Conservation (phyloP, 2,329 filamentous ascomycete species). For the Simplicillium sp. region DNA sequence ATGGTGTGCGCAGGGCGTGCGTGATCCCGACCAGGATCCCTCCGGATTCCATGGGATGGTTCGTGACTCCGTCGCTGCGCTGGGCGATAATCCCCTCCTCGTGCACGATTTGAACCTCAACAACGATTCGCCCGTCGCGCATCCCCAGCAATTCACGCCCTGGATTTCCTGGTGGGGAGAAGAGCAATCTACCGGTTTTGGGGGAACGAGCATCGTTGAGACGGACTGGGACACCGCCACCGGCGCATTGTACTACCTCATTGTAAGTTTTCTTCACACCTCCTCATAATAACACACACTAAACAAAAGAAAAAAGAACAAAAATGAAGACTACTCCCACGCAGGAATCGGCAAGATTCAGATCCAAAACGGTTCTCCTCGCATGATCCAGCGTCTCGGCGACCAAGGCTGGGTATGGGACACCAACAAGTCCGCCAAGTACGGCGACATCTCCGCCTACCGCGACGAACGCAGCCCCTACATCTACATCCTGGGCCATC, state of each 20-base stretch:
- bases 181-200: constrained; percentile 22
- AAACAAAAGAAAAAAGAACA: not conserved
- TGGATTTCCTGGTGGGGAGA: constrained; percentile 26
- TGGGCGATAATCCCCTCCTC: constrained; percentile 23
- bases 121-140: constrained; percentile 13
- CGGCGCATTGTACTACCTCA: constrained; percentile 24
- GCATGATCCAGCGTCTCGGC: constrained; percentile 19
- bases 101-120: constrained; percentile 26
- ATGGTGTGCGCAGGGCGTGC: constrained; percentile 24
- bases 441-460: constrained; percentile 27
- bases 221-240: constrained; percentile 15
- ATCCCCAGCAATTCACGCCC: constrained; percentile 26
- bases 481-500: constrained; percentile 27
- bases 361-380: not conserved
- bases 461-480: constrained; percentile 26
- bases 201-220: constrained; percentile 28
- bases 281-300: not conserved
- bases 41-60: constrained; percentile 29
- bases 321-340: not conserved
- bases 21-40: constrained; percentile 16
- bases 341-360: not conserved
- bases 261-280: constrained; percentile 15
- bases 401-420: constrained; percentile 26
- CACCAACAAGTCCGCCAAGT: constrained; percentile 17
- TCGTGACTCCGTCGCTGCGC: constrained; percentile 22